A percentile compares a stretch with the other conserved stretches of the same genome.
Conservation (phyloP, 495 filamentous ascomycete species). For the Articulospora tetracladia region DNA sequence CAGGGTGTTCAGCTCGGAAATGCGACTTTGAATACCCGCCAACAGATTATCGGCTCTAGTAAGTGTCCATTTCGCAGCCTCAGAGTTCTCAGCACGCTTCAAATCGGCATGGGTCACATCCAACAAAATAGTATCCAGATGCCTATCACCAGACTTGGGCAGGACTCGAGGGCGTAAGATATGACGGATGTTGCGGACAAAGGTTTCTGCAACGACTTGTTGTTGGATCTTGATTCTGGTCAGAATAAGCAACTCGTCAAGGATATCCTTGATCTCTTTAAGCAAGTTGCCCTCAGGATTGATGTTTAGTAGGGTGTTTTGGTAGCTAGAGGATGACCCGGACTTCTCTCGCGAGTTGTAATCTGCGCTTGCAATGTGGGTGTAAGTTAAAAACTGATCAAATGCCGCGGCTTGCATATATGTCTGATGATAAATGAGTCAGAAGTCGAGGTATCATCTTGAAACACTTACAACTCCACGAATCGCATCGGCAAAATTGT, state of each 20-base stretch:
- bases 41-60: conserved; percentile 21
- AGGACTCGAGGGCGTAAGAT: neutral
- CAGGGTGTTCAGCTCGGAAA: conserved; percentile 25
- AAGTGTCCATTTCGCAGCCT: conserved; percentile 20
- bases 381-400: conserved; percentile 23
- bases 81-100: conserved; percentile 8
- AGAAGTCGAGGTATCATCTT: neutral
- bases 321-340: conserved; percentile 25
- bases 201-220: conserved; percentile 51
- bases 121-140: neutral
- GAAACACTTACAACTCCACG: conserved; percentile 37
- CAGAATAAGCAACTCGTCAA: conserved; percentile 72
- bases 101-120: conserved; percentile 24
- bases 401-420: conserved; percentile 33
- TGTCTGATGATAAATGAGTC: conserved; percentile 1
- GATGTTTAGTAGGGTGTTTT: conserved; percentile 60
- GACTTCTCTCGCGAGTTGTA: conserved; percentile 30
- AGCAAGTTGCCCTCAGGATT: conserved; percentile 61
- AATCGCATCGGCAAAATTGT: conserved; percentile 64
- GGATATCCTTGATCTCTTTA: conserved; percentile 65
- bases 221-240: conserved; percentile 53
- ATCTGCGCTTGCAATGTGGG: conserved; percentile 29
- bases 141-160: neutral
- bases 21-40: conserved; percentile 15
- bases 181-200: conserved; percentile 21